These are phyloP conservation scores for Lecanoromycetidae sp. DNA, from an alignment of 2,329 filamentous ascomycete genomes.

Conservation along the genomic window DNA sequence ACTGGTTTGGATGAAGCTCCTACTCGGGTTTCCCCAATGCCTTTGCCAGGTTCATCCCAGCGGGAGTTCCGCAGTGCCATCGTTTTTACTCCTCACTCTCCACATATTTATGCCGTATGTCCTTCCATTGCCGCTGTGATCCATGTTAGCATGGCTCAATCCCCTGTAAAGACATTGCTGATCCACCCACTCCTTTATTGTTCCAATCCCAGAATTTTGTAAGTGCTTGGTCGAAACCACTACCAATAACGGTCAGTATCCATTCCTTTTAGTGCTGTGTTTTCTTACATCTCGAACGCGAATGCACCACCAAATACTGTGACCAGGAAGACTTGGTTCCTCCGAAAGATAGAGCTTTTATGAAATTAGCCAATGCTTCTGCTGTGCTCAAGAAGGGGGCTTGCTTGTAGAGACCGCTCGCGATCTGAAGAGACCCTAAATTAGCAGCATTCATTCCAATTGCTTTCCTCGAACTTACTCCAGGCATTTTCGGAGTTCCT, in stretches of 20 bases:
- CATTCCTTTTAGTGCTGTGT: neutral
- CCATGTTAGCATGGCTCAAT: conserved; percentile 11
- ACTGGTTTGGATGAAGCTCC: too few relatives aligned
- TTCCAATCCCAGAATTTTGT: conserved; percentile 81
- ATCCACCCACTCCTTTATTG: conserved; percentile 73
- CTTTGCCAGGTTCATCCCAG: too few relatives aligned
- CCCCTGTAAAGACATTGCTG: neutral
- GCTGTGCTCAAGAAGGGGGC: conserved; percentile 17
- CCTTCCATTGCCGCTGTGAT: conserved; percentile 97
- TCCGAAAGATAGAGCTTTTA: conserved; percentile 66
- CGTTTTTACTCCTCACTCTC: conserved; percentile 40
- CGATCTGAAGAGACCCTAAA: conserved; percentile 8
- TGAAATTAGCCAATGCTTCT: conserved; percentile 5
- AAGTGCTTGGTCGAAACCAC: conserved; percentile 69
- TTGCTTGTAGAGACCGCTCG: conserved; percentile 35
- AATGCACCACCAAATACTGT: conserved; percentile 81
- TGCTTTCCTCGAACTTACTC: conserved; percentile 8
- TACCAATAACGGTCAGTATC: conserved; percentile 28
- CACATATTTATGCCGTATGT: conserved; percentile 86
- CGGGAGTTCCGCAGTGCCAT: neutral
- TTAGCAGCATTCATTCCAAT: conserved; percentile 1
- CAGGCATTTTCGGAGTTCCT: conserved; percentile 24
- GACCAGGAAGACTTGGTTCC: conserved; percentile 77
- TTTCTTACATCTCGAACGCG: conserved; percentile 77
- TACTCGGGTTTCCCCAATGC: too few relatives aligned